These are phyloP conservation scores for Zopfia rhizophila DNA, from an alignment of 2,329 filamentous ascomycete genomes.

Conservation along the genomic window DNA sequence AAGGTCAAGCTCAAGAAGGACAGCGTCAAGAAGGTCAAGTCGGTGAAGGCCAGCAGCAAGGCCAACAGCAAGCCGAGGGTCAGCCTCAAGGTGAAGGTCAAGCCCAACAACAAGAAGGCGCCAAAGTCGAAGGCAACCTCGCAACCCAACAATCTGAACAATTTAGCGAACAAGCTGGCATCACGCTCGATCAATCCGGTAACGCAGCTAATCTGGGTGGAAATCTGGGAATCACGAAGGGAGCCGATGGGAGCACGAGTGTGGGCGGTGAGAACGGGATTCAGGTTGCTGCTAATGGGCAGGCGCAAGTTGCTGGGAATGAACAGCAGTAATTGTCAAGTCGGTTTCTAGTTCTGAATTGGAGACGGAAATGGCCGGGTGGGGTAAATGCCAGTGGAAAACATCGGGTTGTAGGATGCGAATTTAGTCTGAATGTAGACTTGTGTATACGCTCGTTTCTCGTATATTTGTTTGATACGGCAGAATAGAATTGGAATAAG, in stretches of 20 bases:
- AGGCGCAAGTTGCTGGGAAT: conserved; percentile 36
- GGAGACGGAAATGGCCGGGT: too few relatives aligned
- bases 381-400: too few relatives aligned
- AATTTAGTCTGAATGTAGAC: too few relatives aligned
- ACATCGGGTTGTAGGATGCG: too few relatives aligned
- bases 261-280: conserved; percentile 45
- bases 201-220: conserved; percentile 43
- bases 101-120: conserved; percentile 31
- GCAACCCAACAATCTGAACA: conserved; percentile 43
- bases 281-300: conserved; percentile 38
- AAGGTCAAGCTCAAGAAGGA: conserved; percentile 2
- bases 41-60: too few relatives aligned
- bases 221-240: conserved; percentile 45
- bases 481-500: too few relatives aligned
- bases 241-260: conserved; percentile 42
- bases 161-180: conserved; percentile 41
- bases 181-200: conserved; percentile 35
- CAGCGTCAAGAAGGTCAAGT: too few relatives aligned
- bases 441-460: too few relatives aligned
- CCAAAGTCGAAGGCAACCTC: conserved; percentile 24
- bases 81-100: conserved; percentile 22
- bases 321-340: conserved; percentile 22
- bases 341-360: too few relatives aligned
- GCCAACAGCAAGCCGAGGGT: too few relatives aligned
- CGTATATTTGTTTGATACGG: too few relatives aligned